A percentile compares a stretch with the other conserved stretches of the same genome.
Evolutionary conservation across 805 yeast species (phyloP).

Genomic region (Candida michaelii): DNA sequence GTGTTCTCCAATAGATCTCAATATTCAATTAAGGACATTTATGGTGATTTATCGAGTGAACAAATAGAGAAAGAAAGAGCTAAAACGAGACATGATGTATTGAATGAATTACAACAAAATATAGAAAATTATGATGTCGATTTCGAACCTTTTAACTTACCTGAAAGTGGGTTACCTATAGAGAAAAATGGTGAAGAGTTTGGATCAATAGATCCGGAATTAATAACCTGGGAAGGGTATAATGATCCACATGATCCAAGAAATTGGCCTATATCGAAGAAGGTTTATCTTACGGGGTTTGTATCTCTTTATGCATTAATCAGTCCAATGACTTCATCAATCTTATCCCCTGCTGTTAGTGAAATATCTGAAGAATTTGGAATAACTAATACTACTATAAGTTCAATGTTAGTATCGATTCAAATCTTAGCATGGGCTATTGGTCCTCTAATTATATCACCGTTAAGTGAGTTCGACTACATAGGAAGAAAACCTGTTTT

Average conservation of each 20-base stretch:
- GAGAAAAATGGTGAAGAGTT: slow-evolving; percentile 40
- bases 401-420: slow-evolving; percentile 57
- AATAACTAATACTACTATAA: slow-evolving; percentile 41
- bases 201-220: slow-evolving; percentile 57
- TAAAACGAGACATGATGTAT: slow-evolving; percentile 31
- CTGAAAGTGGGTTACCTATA: slow-evolving; percentile 30
- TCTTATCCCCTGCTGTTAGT: slow-evolving; percentile 59
- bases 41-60: slow-evolving; percentile 28
- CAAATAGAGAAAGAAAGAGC: slow-evolving; percentile 31
- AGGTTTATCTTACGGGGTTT: slow-evolving; percentile 43
- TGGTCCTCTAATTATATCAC: slow-evolving; percentile 66
- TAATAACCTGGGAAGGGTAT: slow-evolving; percentile 66
- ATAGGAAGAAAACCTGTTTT: slow-evolving; percentile 62
- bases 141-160: slow-evolving; percentile 17
- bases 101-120: slow-evolving; percentile 23
- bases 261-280: slow-evolving; percentile 51
- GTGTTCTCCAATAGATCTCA: slow-evolving; percentile 11
- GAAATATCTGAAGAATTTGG: slow-evolving; percentile 46
- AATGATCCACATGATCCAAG: slow-evolving; percentile 65
- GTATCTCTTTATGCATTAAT: slow-evolving; percentile 57
- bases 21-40: slow-evolving; percentile 29
- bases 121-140: slow-evolving; percentile 18
- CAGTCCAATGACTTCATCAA: slow-evolving; percentile 63
- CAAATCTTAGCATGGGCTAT: slow-evolving; percentile 71
- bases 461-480: slow-evolving; percentile 57